Evolutionary conservation across 306 rosid genomes (phyloP), one percentile per base, ranked within the genome.

Genomic region (Clitoria ternatea): DNA sequence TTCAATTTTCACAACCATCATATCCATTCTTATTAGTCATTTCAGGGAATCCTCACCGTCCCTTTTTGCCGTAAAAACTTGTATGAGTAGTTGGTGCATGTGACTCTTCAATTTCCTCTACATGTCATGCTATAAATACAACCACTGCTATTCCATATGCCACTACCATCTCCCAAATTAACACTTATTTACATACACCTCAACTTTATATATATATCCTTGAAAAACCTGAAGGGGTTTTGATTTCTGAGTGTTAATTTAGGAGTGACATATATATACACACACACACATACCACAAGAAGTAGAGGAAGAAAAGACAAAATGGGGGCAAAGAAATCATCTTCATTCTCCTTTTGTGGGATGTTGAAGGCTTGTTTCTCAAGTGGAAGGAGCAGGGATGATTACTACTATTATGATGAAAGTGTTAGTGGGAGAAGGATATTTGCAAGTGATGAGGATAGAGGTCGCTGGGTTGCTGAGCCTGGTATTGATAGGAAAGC

Each of bases 401-500:
- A 86, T 12, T 55, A 73, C 8, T 49, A 80, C 14, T 70, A 81
- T 49, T 79, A 75, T 22, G 91, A 93, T 10, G 93, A 86, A 3
- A 32, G 30, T 5, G 77, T 6, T 4, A 74, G 73, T 0, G 66
- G 78, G 13, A 74, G 83, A 61, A 81, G 91, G 72, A 81, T 85
- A 27, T 90, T 85, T 82, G 83, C 92, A 1, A 93, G 98, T 11
- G 97, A 93, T 66, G 92, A 86, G 66, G 98, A 88, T 47, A 81
- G 87, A 81, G 85, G 87, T 0, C 80, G 82, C 1, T 92, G 97
- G 96, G 84, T 86, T 39, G 96, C 92, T 13, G 98, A 93, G 75
- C 98, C 98, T 33, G 97, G 97, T 24, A 93, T 93, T 52, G 98
- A 93, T 71, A 74, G 63, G 4, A 90, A 81, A 71, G 98, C 98